Base-by-base conservation (phyloP, 2,329 filamentous ascomycete genomes). In the Dothideomycetidae sp. region DNA sequence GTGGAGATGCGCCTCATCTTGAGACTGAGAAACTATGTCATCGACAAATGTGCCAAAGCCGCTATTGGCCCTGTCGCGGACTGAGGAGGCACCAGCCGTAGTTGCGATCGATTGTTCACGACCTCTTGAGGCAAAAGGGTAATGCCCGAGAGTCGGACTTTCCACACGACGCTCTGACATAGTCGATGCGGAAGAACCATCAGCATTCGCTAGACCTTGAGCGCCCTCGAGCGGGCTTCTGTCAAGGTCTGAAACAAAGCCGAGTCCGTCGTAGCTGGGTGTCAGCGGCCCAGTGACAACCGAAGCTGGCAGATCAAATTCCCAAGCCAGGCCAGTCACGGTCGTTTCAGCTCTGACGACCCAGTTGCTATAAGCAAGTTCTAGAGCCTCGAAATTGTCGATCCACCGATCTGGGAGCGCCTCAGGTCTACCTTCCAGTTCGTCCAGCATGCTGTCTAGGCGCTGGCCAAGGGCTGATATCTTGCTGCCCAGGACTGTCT, bases 401-500 rank as follows among this genome's bases (percentile, higher is more conserved):
- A 96, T 73, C 90, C 88, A 98, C 17, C 64, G 56, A 29, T 92
- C 81, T 0, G 90, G 90, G 7, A 98, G 63, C 0, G 80, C 83
- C 50, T 98, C 90, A 30, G 79, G 68, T 38, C 76, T 68, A 2
- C 84, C 86, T 56, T 96, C 90, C 2, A 96, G 66, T 19, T 73
- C 70, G 57, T 98, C 86, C 10, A 98, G 68, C 71, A 94, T 84
- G 35, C 69, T 73, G 55, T 98, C 90, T 43, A 96, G 66, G 28
- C 75, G 70, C 33, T 70, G 70, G 0, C 83, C 88, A 0, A 85
- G 68, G 23, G 68, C 68, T 10, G 71, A 65, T 21, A 94, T 74
- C 46, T 80, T 81, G 19, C 70, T 62, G 40, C 79, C 74, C 19
- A 96, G 62, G 5, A 75, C 66, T 2, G 57, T 53, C 43, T 73